phyloP scores from a whole-genome alignment of 495 filamentous ascomycete genomes.

The Aspergillus bertholletiae region DNA sequence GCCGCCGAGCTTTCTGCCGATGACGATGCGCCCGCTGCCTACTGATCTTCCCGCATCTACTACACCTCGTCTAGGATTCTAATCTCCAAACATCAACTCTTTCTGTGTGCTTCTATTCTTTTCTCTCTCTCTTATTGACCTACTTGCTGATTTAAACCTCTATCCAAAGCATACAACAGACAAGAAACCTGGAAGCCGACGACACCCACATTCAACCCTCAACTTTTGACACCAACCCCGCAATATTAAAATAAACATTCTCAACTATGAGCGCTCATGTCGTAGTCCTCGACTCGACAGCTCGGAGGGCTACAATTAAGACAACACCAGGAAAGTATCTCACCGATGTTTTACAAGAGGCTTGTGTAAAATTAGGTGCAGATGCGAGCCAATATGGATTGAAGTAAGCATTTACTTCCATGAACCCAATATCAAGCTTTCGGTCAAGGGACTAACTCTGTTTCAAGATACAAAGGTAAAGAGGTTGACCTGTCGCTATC shows the following conservation, averaged over 20 bases:
- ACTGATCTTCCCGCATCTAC: background rate
- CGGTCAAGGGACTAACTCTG: slow-evolving; percentile 11
- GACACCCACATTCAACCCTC: background rate
- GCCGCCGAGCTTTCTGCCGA: slow-evolving; percentile 32
- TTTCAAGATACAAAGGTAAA: slow-evolving; percentile 70
- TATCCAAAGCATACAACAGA: background rate
- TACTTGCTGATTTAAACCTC: background rate
- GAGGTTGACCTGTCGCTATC: slow-evolving; percentile 77
- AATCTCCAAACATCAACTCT: background rate
- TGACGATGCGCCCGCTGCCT: slow-evolving; percentile 48
- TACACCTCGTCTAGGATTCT: too few species aligned
- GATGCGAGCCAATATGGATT: slow-evolving; percentile 71
- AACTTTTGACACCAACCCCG: slow-evolving; percentile 14
- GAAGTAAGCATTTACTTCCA: slow-evolving; percentile 53
- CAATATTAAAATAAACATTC: slow-evolving; percentile 14
- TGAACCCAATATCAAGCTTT: background rate
- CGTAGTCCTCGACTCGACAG: slow-evolving; percentile 75
- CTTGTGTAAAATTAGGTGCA: slow-evolving; percentile 73
- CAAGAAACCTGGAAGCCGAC: background rate
- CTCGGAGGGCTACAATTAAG: slow-evolving; percentile 73
- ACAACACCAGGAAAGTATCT: slow-evolving; percentile 75
- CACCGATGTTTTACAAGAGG: slow-evolving; percentile 79
- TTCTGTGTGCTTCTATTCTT: slow-evolving; percentile 2
- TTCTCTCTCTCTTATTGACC: background rate
- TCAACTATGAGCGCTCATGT: slow-evolving; percentile 80